phyloP scores from a whole-genome alignment of 148 eudicot species.

The Selenicereus undatus region DNA sequence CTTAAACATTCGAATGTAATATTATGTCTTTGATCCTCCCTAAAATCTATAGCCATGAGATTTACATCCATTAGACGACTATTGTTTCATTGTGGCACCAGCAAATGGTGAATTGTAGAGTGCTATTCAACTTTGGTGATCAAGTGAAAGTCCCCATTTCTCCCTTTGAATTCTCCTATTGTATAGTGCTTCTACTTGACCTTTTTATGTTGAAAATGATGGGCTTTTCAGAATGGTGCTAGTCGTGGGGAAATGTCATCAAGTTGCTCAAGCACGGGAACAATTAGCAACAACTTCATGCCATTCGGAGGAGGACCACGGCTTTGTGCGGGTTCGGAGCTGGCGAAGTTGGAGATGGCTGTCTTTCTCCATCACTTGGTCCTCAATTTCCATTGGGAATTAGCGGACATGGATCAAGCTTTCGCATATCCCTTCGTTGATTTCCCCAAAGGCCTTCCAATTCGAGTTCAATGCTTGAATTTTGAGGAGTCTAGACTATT shows the following conservation, averaged over 20 bases:
- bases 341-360: constrained; percentile 92
- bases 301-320: constrained; percentile 97
- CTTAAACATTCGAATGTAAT: background rate
- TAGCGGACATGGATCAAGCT: constrained; percentile 53
- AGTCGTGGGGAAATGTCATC: constrained; percentile 11
- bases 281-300: constrained; percentile 55
- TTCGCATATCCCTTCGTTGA: constrained; percentile 82
- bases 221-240: constrained; percentile 15
- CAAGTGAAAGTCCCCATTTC: background rate
- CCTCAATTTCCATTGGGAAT: constrained; percentile 66
- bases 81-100: background rate
- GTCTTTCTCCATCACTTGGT: constrained; percentile 79
- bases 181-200: background rate
- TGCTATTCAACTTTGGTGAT: background rate
- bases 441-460: constrained; percentile 82
- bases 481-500: background rate
- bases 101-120: background rate
- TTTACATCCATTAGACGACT: background rate
- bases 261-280: constrained; percentile 11
- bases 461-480: constrained; percentile 38
- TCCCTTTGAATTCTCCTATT: background rate
- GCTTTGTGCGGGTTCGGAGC: constrained; percentile 80
- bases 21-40: background rate
- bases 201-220: background rate
- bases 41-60: background rate